These are phyloP conservation scores for Pyrus bretschneideri DNA, from an alignment of 306 rosid species.

Conservation along the genomic window DNA sequence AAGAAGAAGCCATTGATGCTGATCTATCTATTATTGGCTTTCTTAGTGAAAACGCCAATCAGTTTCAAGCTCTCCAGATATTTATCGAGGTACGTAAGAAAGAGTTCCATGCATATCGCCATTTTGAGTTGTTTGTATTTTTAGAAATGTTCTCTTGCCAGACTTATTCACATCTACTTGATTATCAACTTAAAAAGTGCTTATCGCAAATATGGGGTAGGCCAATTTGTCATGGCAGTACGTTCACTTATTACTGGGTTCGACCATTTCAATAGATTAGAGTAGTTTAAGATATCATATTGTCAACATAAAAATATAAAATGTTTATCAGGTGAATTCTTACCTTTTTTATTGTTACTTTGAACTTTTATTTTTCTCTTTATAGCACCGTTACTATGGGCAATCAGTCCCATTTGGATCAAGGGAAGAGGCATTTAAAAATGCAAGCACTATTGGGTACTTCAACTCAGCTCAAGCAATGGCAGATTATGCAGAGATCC, in stretches of 20 bases:
- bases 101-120: too few species aligned
- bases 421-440: constrained; percentile 49
- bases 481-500: constrained; percentile 61
- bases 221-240: too few species aligned
- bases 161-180: too few species aligned
- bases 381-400: constrained; percentile 72
- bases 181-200: too few species aligned
- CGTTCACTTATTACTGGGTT: too few species aligned
- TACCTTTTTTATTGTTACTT: not conserved
- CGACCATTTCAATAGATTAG: not conserved
- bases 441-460: constrained; percentile 54
- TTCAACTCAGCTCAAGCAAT: constrained; percentile 78
- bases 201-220: too few species aligned
- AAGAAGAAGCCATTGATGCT: constrained; percentile 42
- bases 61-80: constrained; percentile 53
- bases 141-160: too few species aligned
- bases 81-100: constrained; percentile 51
- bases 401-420: constrained; percentile 66
- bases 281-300: too few species aligned
- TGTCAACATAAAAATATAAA: too few species aligned
- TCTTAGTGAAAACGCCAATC: constrained; percentile 47
- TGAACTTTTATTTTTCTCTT: not conserved
- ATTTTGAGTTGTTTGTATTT: too few species aligned
- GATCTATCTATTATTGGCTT: constrained; percentile 31
- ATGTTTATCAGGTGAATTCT: too few species aligned